These are phyloP conservation scores for Lactifluus rugatus DNA, from an alignment of 768 basidiomycete genomes.

Conservation along the genomic window DNA sequence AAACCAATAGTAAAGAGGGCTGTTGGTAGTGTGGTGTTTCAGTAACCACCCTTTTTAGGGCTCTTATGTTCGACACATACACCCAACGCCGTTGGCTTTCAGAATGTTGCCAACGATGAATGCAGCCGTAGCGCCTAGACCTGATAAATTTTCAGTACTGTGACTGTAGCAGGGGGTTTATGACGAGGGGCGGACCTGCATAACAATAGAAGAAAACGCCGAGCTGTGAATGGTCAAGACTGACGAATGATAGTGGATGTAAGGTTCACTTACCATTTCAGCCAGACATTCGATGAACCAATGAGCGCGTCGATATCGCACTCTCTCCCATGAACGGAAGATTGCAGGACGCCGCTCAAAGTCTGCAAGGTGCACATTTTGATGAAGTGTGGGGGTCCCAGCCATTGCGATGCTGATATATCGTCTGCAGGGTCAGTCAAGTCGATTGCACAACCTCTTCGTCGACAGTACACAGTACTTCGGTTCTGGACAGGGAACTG, in stretches of 20 bases:
- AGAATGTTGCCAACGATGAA: constrained; percentile 25
- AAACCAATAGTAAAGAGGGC: constrained; percentile 29
- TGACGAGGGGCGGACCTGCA: constrained; percentile 4
- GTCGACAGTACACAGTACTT: background rate
- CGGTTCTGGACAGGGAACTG: background rate
- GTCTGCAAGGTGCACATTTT: constrained; percentile 34
- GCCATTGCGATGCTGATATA: background rate
- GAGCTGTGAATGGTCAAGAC: constrained; percentile 1
- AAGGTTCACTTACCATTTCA: constrained; percentile 38
- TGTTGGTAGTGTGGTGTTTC: constrained; percentile 1
- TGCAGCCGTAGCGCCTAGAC: constrained; percentile 29
- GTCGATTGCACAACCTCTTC: background rate
- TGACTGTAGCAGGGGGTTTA: background rate
- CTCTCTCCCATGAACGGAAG: constrained; percentile 42
- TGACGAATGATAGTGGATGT: background rate
- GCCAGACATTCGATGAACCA: constrained; percentile 51
- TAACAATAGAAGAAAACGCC: constrained; percentile 17
- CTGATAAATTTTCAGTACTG: constrained; percentile 7
- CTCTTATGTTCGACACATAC: constrained; percentile 24
- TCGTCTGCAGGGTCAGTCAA: background rate
- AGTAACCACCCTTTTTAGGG: background rate
- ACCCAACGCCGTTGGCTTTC: constrained; percentile 22
- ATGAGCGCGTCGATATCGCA: constrained; percentile 33
- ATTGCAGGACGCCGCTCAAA: constrained; percentile 31
- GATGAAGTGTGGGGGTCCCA: background rate